Conservation (phyloP, 257 asterid species). For the Lycium ferocissimum region DNA sequence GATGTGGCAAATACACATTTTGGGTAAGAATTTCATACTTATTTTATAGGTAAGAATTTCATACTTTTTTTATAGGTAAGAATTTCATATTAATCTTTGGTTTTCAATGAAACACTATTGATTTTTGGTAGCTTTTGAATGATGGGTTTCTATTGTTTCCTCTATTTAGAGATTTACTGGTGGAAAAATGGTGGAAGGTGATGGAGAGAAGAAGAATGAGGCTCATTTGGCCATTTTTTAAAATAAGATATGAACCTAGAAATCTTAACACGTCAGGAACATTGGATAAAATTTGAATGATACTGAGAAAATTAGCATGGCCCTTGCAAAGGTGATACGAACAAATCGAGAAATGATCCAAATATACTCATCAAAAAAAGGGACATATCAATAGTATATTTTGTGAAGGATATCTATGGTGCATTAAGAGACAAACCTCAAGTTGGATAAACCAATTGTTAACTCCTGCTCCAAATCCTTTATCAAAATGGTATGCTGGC, state of each 20-base stretch:
- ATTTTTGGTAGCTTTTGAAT: too few species aligned
- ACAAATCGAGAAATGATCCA: slow-evolving; percentile 8
- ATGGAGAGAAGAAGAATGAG: too few species aligned
- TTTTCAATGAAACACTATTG: too few species aligned
- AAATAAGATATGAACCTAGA: not conserved
- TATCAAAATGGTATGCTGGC: slow-evolving; percentile 34
- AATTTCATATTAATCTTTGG: too few species aligned
- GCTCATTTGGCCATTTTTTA: too few species aligned
- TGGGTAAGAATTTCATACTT: too few species aligned
- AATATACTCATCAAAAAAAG: not conserved
- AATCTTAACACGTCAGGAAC: not conserved
- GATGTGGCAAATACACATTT: too few species aligned
- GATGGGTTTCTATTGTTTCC: too few species aligned
- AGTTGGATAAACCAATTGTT: slow-evolving; percentile 36
- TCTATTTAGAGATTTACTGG: too few species aligned
- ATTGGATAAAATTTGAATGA: not conserved
- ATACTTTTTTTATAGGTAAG: too few species aligned
- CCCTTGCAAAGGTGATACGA: not conserved
- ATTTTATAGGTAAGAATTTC: too few species aligned
- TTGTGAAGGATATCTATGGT: not conserved
- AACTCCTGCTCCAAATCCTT: slow-evolving; percentile 32
- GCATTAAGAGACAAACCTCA: slow-evolving; percentile 24
- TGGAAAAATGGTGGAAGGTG: too few species aligned
- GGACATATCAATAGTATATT: not conserved
- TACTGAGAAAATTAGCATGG: not conserved